phyloP scores from a whole-genome alignment of 768 basidiomycete species.

The Agaricus subrufescens region DNA sequence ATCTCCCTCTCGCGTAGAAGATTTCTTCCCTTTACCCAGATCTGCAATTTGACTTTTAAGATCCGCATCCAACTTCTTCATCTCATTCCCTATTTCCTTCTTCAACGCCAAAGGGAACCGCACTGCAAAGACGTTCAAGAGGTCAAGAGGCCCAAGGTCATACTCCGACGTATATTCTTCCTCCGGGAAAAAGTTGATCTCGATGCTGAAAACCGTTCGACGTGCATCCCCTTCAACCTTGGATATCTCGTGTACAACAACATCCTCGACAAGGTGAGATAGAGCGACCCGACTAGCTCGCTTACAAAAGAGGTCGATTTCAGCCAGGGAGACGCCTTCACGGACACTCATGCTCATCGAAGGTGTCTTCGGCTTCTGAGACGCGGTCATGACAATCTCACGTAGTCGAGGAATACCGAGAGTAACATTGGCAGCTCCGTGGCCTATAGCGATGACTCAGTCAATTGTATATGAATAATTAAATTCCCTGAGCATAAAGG shows the following conservation, averaged over 20 bases:
- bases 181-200: constrained; percentile 81
- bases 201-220: constrained; percentile 73
- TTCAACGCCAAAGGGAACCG: constrained; percentile 79
- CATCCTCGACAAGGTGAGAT: constrained; percentile 82
- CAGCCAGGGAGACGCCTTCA: constrained; percentile 41
- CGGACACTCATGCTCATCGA: constrained; percentile 88
- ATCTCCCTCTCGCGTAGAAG: constrained; percentile 39
- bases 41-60: constrained; percentile 74
- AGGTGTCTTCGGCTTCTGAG: constrained; percentile 92
- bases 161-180: constrained; percentile 84
- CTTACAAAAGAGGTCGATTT: constrained; percentile 82
- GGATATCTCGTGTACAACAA: constrained; percentile 77
- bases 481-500: background rate
- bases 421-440: constrained; percentile 98
- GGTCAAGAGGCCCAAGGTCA: constrained; percentile 64
- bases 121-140: constrained; percentile 64
- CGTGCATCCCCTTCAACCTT: constrained; percentile 63
- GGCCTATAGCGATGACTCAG: constrained; percentile 49
- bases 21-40: constrained; percentile 74
- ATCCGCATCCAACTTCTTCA: constrained; percentile 81
- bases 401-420: constrained; percentile 97
- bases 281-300: constrained; percentile 80
- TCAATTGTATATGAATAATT: background rate
- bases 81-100: constrained; percentile 80
- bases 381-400: constrained; percentile 99